These are phyloP conservation scores for Hypoxylon sp. DNA, from an alignment of 2,329 filamentous ascomycete genomes.

Conservation along the genomic window DNA sequence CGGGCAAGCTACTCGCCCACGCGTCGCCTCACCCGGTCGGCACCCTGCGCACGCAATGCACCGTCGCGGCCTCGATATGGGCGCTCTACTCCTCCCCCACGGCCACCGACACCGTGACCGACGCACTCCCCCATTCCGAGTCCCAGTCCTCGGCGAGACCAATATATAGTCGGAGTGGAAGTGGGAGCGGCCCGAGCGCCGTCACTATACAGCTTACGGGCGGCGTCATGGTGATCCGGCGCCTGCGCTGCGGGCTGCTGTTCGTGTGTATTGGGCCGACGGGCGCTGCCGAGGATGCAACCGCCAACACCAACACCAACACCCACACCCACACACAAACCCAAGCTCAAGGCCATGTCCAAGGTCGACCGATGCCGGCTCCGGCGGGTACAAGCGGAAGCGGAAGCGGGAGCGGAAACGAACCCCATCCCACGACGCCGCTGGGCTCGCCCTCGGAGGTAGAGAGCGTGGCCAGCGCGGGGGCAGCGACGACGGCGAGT, in stretches of 20 bases:
- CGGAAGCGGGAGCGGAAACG: slow-evolving; percentile 20
- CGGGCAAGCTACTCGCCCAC: slow-evolving; percentile 75
- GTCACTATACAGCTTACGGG: slow-evolving; percentile 73
- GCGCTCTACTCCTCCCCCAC: slow-evolving; percentile 66
- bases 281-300: slow-evolving; percentile 28
- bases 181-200: slow-evolving; percentile 52
- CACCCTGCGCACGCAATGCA: slow-evolving; percentile 73
- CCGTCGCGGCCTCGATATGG: slow-evolving; percentile 74
- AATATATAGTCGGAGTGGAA: not conserved
- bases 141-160: slow-evolving; percentile 13
- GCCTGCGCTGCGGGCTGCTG: slow-evolving; percentile 71
- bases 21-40: slow-evolving; percentile 70
- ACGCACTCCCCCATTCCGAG: slow-evolving; percentile 56
- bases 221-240: slow-evolving; percentile 71
- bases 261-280: slow-evolving; percentile 72
- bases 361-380: slow-evolving; percentile 47
- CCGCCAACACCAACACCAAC: not conserved
- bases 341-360: slow-evolving; percentile 33
- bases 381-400: slow-evolving; percentile 23
- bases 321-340: slow-evolving; percentile 36
- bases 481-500: slow-evolving; percentile 62
- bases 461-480: slow-evolving; percentile 64
- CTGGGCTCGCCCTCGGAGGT: slow-evolving; percentile 61
- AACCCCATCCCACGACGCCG: slow-evolving; percentile 54
- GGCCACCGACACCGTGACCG: slow-evolving; percentile 59